Conservation (phyloP, 2,329 filamentous ascomycete genomes). For the Rachicladosporium sp. region DNA sequence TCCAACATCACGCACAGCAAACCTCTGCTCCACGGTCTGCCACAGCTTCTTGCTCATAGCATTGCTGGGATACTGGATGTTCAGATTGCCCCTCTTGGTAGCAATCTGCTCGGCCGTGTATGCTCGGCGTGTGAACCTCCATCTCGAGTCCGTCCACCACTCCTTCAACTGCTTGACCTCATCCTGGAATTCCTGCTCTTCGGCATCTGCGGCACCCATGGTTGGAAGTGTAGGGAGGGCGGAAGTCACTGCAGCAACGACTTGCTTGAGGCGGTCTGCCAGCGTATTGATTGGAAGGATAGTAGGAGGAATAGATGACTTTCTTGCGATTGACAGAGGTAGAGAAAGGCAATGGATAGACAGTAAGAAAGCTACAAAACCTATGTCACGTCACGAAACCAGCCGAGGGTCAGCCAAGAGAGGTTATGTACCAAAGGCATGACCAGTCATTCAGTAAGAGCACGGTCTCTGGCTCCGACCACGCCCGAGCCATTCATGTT, state of each 20-base stretch:
- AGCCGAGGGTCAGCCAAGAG: no score
- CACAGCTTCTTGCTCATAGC: slow-evolving; percentile 86
- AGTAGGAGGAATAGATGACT: no score
- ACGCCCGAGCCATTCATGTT: slow-evolving; percentile 1
- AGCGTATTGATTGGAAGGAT: slow-evolving; percentile 11
- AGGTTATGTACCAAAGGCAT: no score
- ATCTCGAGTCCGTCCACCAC: slow-evolving; percentile 90
- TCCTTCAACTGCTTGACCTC: slow-evolving; percentile 82
- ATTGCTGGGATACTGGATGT: slow-evolving; percentile 86
- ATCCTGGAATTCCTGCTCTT: slow-evolving; percentile 62
- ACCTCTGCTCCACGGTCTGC: slow-evolving; percentile 75
- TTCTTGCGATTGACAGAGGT: no score
- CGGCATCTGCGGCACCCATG: slow-evolving; percentile 39
- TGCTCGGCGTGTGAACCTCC: slow-evolving; percentile 81
- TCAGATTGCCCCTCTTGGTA: slow-evolving; percentile 81
- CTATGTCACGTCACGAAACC: no score
- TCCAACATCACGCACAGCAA: slow-evolving; percentile 68
- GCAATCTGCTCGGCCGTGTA: slow-evolving; percentile 97
- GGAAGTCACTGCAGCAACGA: slow-evolving; percentile 18
- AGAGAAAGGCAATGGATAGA: no score
- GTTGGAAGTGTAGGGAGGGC: slow-evolving; percentile 13
- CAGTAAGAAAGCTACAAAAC: no score
- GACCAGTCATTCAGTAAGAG: no score
- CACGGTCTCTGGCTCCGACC: not conserved
- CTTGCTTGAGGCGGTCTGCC: slow-evolving; percentile 24